A percentile compares a stretch with the other conserved stretches of the same genome.
phyloP scores from a whole-genome alignment of 164 flowering plant genomes.

The Paratinospora sagittata region DNA sequence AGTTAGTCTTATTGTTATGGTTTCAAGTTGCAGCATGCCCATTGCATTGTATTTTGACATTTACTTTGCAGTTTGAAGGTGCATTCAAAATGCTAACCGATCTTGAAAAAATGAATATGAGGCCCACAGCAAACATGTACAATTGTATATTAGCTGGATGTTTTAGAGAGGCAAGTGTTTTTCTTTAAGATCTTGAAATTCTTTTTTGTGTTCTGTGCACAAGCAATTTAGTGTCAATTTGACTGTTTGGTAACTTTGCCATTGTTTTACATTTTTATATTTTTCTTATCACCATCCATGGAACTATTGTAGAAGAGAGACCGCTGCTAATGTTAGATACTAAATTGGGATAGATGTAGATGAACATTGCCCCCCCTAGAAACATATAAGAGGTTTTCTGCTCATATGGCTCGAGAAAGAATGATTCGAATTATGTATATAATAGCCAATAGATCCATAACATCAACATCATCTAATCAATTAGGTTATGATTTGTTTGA shows the following conservation, averaged over 20 bases:
- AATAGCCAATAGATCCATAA: too few relatives aligned
- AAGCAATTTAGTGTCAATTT: neutral
- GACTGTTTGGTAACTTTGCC: neutral
- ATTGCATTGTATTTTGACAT: neutral
- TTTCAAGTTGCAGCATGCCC: neutral
- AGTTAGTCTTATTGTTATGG: neutral
- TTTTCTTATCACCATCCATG: neutral
- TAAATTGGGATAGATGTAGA: neutral
- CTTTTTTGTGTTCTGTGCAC: neutral
- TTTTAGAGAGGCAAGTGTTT: slow-evolving; percentile 57
- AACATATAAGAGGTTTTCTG: too few relatives aligned
- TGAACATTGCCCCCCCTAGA: too few relatives aligned
- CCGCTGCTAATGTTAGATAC: too few relatives aligned
- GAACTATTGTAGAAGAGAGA: too few relatives aligned
- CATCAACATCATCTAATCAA: too few relatives aligned
- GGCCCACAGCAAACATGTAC: slow-evolving; percentile 59
- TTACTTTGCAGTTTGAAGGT: slow-evolving; percentile 58
- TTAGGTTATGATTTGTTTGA: too few relatives aligned
- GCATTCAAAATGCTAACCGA: slow-evolving; percentile 63
- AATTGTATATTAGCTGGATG: slow-evolving; percentile 74
- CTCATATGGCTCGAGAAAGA: too few relatives aligned
- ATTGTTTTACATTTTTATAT: neutral
- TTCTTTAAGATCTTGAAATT: slow-evolving; percentile 4
- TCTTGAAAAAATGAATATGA: slow-evolving; percentile 42
- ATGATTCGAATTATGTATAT: too few relatives aligned